Evolutionary conservation across 352 stramenopile species (phyloP).

Genomic region (Globisporangium okanoganense): DNA sequence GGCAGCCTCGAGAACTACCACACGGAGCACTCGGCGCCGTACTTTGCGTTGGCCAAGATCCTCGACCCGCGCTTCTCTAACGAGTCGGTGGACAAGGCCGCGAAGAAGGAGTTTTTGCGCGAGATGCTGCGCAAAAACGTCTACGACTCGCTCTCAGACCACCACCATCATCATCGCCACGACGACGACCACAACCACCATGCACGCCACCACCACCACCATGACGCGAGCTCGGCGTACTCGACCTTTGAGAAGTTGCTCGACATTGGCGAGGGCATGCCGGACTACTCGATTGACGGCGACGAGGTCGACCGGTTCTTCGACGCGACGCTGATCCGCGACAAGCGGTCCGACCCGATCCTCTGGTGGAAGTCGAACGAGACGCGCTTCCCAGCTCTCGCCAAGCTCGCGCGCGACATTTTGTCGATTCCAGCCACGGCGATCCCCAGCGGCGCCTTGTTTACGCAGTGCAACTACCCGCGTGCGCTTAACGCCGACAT

Average conservation of each 20-base stretch:
- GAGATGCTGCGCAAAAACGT: conserved; percentile 74
- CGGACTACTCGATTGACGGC: conserved; percentile 72
- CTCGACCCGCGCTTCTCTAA: conserved; percentile 78
- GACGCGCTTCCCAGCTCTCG: conserved; percentile 63
- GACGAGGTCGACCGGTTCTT: conserved; percentile 84
- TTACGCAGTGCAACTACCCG: conserved; percentile 62
- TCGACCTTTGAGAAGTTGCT: conserved; percentile 79
- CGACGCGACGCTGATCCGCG: conserved; percentile 70
- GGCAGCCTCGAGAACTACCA: conserved; percentile 63
- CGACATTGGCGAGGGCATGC: conserved; percentile 76
- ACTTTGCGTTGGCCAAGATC: conserved; percentile 74
- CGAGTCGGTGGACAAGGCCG: conserved; percentile 67
- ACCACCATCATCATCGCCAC: conserved; percentile 49
- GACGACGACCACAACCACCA: conserved; percentile 39
- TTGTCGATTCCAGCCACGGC: conserved; percentile 70
- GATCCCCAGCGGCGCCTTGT: conserved; percentile 62
- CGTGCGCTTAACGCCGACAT: conserved; percentile 51
- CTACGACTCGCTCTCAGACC: conserved; percentile 57
- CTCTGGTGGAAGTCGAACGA: conserved; percentile 85
- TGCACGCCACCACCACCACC: conserved; percentile 40
- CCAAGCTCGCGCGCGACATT: conserved; percentile 72
- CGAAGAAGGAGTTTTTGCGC: conserved; percentile 73
- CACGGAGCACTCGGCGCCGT: conserved; percentile 61
- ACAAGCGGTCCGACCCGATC: conserved; percentile 78
- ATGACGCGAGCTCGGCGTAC: conserved; percentile 66